These are phyloP conservation scores for Penicillium paneum DNA, from an alignment of 2,329 filamentous ascomycete species.

Conservation along the genomic window DNA sequence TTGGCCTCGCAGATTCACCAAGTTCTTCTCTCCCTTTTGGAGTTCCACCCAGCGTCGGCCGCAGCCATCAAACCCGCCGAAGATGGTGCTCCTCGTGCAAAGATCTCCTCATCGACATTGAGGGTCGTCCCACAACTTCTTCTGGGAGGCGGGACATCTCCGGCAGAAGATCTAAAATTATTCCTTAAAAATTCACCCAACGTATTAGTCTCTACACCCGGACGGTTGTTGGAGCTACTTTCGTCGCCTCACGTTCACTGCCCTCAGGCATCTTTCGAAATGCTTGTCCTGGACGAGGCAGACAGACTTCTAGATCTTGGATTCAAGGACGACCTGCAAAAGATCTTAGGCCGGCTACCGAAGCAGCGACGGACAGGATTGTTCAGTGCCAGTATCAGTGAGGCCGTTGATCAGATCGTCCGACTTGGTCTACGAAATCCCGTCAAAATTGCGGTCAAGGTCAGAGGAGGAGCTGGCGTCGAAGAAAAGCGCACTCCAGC, in stretches of 20 bases:
- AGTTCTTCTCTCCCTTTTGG: constrained; percentile 71
- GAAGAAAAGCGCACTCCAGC: constrained; percentile 87
- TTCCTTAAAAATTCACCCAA: constrained; percentile 86
- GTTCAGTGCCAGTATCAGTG: constrained; percentile 93
- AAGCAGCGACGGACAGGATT: constrained; percentile 92
- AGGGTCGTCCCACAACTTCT: constrained; percentile 81
- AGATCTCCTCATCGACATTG: constrained; percentile 48
- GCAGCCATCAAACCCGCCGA: constrained; percentile 43
- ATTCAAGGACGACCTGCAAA: constrained; percentile 86
- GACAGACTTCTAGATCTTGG: constrained; percentile 89
- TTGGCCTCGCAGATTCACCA: constrained; percentile 85
- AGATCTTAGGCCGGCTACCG: constrained; percentile 76
- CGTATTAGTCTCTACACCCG: constrained; percentile 84
- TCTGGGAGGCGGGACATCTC: constrained; percentile 76
- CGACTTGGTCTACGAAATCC: constrained; percentile 89
- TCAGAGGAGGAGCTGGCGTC: constrained; percentile 70
- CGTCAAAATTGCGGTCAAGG: constrained; percentile 90
- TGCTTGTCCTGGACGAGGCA: constrained; percentile 89
- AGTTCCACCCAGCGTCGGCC: constrained; percentile 78
- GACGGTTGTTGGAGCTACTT: constrained; percentile 81
- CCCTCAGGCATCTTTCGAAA: constrained; percentile 83
- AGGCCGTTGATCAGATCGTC: constrained; percentile 90
- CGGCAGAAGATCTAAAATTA: constrained; percentile 78
- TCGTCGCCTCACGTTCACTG: constrained; percentile 84
- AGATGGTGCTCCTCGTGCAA: constrained; percentile 37